A percentile compares a stretch with the other conserved stretches of the same genome.
Evolutionary conservation across 2,329 filamentous ascomycete species (phyloP).

Genomic region (Alternaria atra): DNA sequence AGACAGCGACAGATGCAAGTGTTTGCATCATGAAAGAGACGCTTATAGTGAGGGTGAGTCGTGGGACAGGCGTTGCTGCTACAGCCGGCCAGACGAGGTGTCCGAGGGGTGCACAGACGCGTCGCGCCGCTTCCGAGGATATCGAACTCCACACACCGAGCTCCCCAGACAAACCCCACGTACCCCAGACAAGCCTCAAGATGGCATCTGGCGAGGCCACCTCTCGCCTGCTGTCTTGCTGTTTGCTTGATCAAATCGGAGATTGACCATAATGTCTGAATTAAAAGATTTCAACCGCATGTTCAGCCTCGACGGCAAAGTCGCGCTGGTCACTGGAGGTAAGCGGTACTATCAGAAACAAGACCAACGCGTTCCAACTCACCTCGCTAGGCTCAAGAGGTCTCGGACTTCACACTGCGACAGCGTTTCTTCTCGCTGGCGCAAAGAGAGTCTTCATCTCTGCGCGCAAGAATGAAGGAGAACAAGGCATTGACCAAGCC

Average conservation of each 20-base stretch:
- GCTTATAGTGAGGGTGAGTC: background rate
- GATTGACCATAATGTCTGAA: constrained; percentile 40
- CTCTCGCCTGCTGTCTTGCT: background rate
- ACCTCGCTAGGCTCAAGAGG: constrained; percentile 49
- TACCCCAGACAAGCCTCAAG: constrained; percentile 17
- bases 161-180: constrained; percentile 23
- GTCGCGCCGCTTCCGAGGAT: constrained; percentile 33
- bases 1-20: background rate
- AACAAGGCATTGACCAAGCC: constrained; percentile 51
- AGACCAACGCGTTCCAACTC: background rate
- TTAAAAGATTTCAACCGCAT: constrained; percentile 45
- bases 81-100: constrained; percentile 21
- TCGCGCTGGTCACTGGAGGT: constrained; percentile 51
- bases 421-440: constrained; percentile 52
- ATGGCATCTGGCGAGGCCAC: constrained; percentile 17
- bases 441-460: constrained; percentile 52
- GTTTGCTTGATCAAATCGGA: background rate
- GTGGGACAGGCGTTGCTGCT: constrained; percentile 14
- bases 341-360: background rate
- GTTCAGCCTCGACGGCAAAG: constrained; percentile 50
- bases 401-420: constrained; percentile 51
- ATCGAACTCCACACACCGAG: constrained; percentile 31
- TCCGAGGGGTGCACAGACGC: constrained; percentile 30
- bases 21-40: background rate
- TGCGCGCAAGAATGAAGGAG: constrained; percentile 50